Base-by-base conservation (phyloP, 2,329 filamentous ascomycete genomes). In the Colletotrichum caudatum region DNA sequence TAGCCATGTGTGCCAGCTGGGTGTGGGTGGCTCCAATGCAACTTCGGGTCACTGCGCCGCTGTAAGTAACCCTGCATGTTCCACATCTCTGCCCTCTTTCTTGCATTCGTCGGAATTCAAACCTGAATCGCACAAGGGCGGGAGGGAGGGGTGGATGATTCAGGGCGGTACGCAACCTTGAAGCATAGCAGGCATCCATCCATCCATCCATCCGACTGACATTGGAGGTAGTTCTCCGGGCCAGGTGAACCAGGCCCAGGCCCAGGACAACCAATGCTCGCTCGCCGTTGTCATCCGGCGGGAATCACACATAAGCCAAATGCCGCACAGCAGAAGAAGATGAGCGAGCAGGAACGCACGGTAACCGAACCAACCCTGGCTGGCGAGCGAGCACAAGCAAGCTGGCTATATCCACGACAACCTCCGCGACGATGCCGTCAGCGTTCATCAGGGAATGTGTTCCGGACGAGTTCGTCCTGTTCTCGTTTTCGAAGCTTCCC, bases 381-480 rank as follows among this genome's bases (percentile, higher is more conserved):
- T 14, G 11, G 11, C 11, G 11, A 4, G 11, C 11, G 11, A 4
- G 37, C 5, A 39, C 12, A 39, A 39, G 37, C 37, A 39, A 29
- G 35, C 37, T 4, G 12, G 39, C 39, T 6, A 41, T 5, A 41
- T 5, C 6, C 46, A 50, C 44, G 7, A 35, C 33, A 23, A 23
- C 16, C 20, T 16, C 26, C 29, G 44, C 20, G 29, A 62, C 7
- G n/a, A 16, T 23, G 29, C 41, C n/a, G 20, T 20, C 59, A 62
- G 50, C 46, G 44, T 35, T 29, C 44, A 11, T 20, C 33, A 39
- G 20, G 44, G n/a, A 9, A 20, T n/a, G n/a, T n/a, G n/a, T 5
- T 14, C 29, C 33, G 59, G 33, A 50, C 20, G n/a, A 51, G 59
- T 39, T 62, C 59, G 39, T 50, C 59, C 59, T 20, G 11, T 39